Evolutionary conservation across 768 basidiomycete species (phyloP), one percentile per base, ranked within the genome.

Genomic region (Russula sp.): DNA sequence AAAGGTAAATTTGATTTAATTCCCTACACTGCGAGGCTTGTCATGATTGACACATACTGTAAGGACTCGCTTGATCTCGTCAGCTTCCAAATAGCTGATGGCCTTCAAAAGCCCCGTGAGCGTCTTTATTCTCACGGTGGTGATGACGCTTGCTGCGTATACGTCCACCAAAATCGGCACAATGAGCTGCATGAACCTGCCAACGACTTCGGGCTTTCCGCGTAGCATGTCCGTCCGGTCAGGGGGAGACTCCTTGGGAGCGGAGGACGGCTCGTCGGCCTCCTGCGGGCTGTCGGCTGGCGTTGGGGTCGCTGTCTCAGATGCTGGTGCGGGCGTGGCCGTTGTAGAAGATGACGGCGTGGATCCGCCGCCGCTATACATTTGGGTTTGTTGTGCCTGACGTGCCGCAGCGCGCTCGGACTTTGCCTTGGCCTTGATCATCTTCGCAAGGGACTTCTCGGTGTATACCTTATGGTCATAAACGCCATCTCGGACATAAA

Each of bases 101-200:
- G 96, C 94, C 73, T 98, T 97, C 66, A 97, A 75, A 55, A 98
- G 70, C 1, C 89, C 93, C 0, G 87, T 89, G 65, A 98, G 77
- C 0, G 94, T 92, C 77, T 96, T 95, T 48, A 89, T 84, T 63
- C 97, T 82, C 11, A 98, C 86, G 2, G 91, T 85, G 0, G 87
- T 84, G 54, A 88, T 86, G 32, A 98, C 95, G 72, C 93, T 97
- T 35, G 97, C 96, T n/a, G 95, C 90, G 74, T 98, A 98, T n/a
- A 99, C 95, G 69, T 98, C 97, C 62, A 98, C 87, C 59, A 99
- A 82, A 59, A 97, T 93, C 0, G 97, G 97, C 0, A 98, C 87
- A 69, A 94, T 85, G 39, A 96, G 78, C 52, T 85, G 84, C 83
- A 95, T 91, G 74, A 94, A 98, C 16, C 86, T 83, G 20, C 83